Evolutionary conservation across 2,329 filamentous ascomycete genomes (phyloP), one percentile per base, ranked within the genome.

Genomic region (Madurella fahalii): DNA sequence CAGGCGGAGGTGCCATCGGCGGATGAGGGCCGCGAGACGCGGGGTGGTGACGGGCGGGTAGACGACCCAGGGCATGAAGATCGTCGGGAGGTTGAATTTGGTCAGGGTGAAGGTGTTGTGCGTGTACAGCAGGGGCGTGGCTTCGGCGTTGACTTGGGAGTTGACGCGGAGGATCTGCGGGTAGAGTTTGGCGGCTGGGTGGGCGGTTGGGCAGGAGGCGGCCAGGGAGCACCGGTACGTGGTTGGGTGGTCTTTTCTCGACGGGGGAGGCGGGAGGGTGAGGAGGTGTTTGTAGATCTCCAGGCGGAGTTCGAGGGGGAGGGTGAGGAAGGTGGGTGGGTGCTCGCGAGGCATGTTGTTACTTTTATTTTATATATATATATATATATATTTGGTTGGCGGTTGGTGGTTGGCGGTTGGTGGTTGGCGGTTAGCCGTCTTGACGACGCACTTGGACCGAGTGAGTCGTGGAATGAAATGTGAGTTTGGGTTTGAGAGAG

Each of bases 261-360:
- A 17, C n/a, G 51, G 46, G 43, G 46, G 53, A 9, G 54, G 59
- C 32, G 68, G 70, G 5, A 73, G 64, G 58, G 64, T 56, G 53
- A 78, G 72, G 48, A 78, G 74, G 58, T 72, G 63, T 18, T 63
- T 54, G 67, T 77, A 77, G 58, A 78, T 74, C 52, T 77, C 69
- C 53, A 76, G 70, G 40, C 76, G 75, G 61, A 78, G 68, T 62
- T 78, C 76, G 46, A 72, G 60, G 34, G 75, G 74, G 20, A 78
- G 69, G 50, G 67, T 66, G 40, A 78, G 68, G 58, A 78, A 65
- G 13, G 61, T 44, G 32, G 58, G 48, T 8, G 46, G 54, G 9
- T 5, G 52, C 13, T 50, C 13, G 34, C 32, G 42, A 16, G 50
- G 39, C 53, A 53, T 56, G 18, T 49, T 32, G n/a, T 25, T 25